Base-by-base conservation (phyloP, 768 basidiomycete species). In the Psilocybe sp. region DNA sequence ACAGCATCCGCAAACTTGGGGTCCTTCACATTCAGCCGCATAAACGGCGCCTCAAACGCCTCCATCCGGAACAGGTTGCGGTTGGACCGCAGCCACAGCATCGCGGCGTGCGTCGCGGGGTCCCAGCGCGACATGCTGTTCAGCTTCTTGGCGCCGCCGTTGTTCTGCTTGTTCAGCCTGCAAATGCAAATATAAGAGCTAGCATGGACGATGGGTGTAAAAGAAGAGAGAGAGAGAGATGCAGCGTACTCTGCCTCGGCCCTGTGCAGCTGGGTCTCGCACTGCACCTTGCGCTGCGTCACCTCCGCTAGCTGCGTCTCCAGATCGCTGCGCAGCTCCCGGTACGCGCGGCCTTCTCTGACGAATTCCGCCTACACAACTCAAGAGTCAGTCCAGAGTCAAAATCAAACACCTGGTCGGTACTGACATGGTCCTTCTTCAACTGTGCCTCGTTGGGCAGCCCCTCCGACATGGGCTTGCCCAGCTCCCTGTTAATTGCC, bases 31-130 rank as follows among this genome's bases (percentile, higher is more conserved):
- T 70, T 83, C 39, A 92, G 69, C 10, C 80, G 80, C 50, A 99
- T 75, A 57, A 83, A 72, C 0, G 93, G 83, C 13, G 97, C 96
- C 65, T 94, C 90, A 51, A 88, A 82, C 14, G 98, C 82, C 47
- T 85, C 77, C 79, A 84, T 85, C 63, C 79, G 81, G 73, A 98
- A 93, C 50, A 70, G 68, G 53, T 77, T 56, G 41, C 71, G 74
- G 60, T 94, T 84, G 10, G 72, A 59, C 11, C 89, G 78, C 40
- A 95, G 71, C 90, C 92, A 95, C 2, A 74, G 50, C 2, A 92
- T 83, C 2, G 82, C 84, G 3, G 80, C 80, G 32, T 78, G 80
- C 34, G 80, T 78, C 40, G 86, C 82, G 0, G 49, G 60, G 58
- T 94, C 87, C 74, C 76, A 78, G 1, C 63, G 54, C 7, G 60